Base-by-base conservation (phyloP, 768 basidiomycete species). In the Antrodiella citrinella region DNA sequence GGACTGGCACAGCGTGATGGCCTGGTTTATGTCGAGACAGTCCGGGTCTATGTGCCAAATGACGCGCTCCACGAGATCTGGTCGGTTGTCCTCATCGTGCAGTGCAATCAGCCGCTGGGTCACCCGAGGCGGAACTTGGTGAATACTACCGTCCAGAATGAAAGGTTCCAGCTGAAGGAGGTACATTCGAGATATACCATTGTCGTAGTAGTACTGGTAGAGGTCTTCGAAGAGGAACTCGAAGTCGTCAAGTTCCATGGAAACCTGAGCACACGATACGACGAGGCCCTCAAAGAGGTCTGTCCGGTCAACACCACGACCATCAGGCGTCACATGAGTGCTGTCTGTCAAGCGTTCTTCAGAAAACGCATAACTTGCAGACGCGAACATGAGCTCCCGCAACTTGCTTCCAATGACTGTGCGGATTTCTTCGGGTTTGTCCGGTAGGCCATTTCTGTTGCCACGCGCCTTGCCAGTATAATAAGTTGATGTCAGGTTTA, bases 1-100 rank as follows among this genome's bases (percentile, higher is more conserved):
- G 51, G 68, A 75, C 64, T 91, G 86, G 60, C 96, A 99, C 3
- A 99, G 74, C 21, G 66, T 75, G 56, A 97, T 86, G 3, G 86
- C 86, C 67, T 97, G 95, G 60, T 97, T 89, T 67, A 97, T 83
- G 61, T 99, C 96, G 52, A 99, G 69, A 57, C 84, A 90, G 2
- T 78, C 69, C 1, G 95, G 92, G 57, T 96, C 90, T 56, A 97
- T 91, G 62, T 95, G 91, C 92, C 93, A 97, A 49, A 99, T 95
- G 50, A 97, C 72, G 24, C 81, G 79, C 65, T 99, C 94, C 1
- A 86, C 89, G 2, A 81, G 72, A 45, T 89, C 86, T 5, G 84
- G 81, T 26, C 82, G 78, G 11, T 72, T 73, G 41, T 81, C 75
- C 25, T 81, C 78, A 43, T 85, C 87, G 58, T 96, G 89, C 40